Evolutionary conservation across 495 filamentous ascomycete genomes (phyloP).

Genomic region (Penicillium canariense): DNA sequence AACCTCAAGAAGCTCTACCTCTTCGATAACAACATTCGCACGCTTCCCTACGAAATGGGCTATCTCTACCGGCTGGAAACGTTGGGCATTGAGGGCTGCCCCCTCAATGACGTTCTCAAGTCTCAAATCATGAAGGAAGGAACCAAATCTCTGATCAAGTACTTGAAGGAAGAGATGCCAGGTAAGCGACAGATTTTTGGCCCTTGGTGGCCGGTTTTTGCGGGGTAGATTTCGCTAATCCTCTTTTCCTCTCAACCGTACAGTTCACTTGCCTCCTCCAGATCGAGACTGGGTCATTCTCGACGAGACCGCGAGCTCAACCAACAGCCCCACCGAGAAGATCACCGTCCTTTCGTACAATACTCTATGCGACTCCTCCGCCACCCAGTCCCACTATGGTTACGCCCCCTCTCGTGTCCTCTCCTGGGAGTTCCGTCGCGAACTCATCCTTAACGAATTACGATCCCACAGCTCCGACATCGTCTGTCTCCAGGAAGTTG

Average conservation of each 20-base stretch:
- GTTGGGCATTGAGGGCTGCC: slow-evolving; percentile 90
- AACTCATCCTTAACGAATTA: slow-evolving; percentile 78
- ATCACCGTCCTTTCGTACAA: slow-evolving; percentile 90
- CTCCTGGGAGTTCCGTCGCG: slow-evolving; percentile 79
- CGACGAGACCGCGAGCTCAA: slow-evolving; percentile 52
- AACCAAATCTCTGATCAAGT: slow-evolving; percentile 77
- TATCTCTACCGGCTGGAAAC: slow-evolving; percentile 82
- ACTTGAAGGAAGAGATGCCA: slow-evolving; percentile 76
- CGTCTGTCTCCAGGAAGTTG: slow-evolving; percentile 89
- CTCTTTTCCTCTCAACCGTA: slow-evolving; percentile 1
- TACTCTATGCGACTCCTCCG: slow-evolving; percentile 88
- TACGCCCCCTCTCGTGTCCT: slow-evolving; percentile 79
- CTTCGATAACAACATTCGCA: slow-evolving; percentile 84
- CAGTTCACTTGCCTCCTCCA: slow-evolving; percentile 63
- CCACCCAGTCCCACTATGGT: slow-evolving; percentile 78
- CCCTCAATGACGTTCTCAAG: slow-evolving; percentile 68
- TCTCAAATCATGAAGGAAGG: slow-evolving; percentile 78
- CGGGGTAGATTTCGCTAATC: slow-evolving; percentile 1
- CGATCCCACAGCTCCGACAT: slow-evolving; percentile 80
- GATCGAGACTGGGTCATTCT: slow-evolving; percentile 68
- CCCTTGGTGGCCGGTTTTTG: no score
- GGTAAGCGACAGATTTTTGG: no score
- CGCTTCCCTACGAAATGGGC: slow-evolving; percentile 81
- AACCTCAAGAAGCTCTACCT: slow-evolving; percentile 74
- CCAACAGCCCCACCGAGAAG: slow-evolving; percentile 47